Conservation (phyloP, 306 rosid species). For the Canavalia ensiformis region DNA sequence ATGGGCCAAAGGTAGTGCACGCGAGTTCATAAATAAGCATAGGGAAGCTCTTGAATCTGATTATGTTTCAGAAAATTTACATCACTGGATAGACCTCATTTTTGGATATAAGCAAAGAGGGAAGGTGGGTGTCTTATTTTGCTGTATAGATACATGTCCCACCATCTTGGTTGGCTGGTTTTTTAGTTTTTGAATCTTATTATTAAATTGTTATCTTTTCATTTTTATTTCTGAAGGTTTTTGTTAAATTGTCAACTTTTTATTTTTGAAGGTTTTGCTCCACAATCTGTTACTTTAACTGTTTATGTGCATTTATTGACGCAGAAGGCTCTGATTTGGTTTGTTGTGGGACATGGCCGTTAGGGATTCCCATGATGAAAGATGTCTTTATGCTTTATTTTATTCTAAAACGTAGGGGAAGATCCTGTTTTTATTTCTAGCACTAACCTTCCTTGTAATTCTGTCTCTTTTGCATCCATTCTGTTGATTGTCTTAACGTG, state of each 20-base stretch:
- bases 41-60: conserved; percentile 99
- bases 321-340: conserved; percentile 34
- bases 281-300: conserved; percentile 24
- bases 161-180: conserved; percentile 22
- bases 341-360: background rate
- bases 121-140: conserved; percentile 79
- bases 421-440: background rate
- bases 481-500: conserved; percentile 6
- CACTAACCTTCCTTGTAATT: conserved; percentile 29
- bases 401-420: conserved; percentile 10
- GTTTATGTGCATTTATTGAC: conserved; percentile 12
- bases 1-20: conserved; percentile 94
- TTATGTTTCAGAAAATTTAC: conserved; percentile 91
- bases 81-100: conserved; percentile 99
- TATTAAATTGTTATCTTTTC: background rate
- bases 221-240: conserved; percentile 25
- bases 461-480: conserved; percentile 26
- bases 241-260: background rate
- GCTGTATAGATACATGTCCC: conserved; percentile 27
- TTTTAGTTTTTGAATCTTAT: conserved; percentile 33
- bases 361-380: conserved; percentile 25
- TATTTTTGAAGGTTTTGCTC: conserved; percentile 15
- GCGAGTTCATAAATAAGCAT: conserved; percentile 96
- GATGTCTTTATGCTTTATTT: conserved; percentile 27
- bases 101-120: conserved; percentile 99